These are phyloP conservation scores for Cytospora paraplurivora DNA, from an alignment of 2,329 filamentous ascomycete genomes.

Conservation along the genomic window DNA sequence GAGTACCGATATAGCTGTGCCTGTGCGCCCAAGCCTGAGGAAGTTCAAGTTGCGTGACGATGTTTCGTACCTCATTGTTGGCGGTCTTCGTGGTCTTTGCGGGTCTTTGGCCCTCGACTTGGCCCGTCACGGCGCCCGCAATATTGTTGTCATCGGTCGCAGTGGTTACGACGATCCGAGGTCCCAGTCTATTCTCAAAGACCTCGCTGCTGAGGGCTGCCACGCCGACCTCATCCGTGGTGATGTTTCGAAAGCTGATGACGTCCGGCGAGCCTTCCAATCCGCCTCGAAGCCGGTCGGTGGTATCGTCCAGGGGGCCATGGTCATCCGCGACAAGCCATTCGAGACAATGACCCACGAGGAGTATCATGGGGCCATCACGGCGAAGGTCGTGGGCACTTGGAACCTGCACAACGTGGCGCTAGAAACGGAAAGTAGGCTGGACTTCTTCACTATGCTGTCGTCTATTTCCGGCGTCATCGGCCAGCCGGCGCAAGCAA, in stretches of 20 bases:
- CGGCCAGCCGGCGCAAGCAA: background rate
- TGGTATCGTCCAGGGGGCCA: conserved; percentile 17
- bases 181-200: background rate
- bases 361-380: conserved; percentile 36
- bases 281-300: background rate
- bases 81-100: conserved; percentile 11
- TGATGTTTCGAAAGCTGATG: background rate
- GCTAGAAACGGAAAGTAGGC: conserved; percentile 30
- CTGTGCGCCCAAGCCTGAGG: background rate
- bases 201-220: background rate
- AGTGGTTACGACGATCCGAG: conserved; percentile 3
- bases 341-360: conserved; percentile 33
- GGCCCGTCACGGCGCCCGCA: conserved; percentile 5
- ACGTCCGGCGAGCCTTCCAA: background rate
- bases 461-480: background rate
- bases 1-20: background rate
- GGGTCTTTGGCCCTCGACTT: conserved; percentile 6
- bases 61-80: conserved; percentile 9
- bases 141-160: conserved; percentile 6
- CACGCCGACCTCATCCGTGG: background rate
- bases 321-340: conserved; percentile 19
- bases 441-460: conserved; percentile 9
- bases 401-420: conserved; percentile 30
- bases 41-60: background rate
- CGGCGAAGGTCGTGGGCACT: conserved; percentile 1